A percentile compares a stretch with the other conserved stretches of the same genome.
phyloP scores from a whole-genome alignment of 2,329 filamentous ascomycete genomes.

The Hypoxylon sp. region DNA sequence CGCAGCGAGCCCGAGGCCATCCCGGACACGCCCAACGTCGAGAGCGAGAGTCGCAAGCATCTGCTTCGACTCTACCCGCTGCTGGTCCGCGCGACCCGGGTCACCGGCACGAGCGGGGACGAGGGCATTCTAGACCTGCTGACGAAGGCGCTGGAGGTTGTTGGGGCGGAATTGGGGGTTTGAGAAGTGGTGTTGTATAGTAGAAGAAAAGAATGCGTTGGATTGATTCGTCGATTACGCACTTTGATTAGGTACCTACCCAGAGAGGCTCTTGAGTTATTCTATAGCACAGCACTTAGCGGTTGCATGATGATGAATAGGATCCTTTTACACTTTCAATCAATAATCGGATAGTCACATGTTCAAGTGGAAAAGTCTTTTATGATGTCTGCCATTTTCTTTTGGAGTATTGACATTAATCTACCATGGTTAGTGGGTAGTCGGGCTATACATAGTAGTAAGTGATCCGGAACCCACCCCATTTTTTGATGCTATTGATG shows the following conservation, averaged over 20 bases:
- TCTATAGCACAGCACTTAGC: too few relatives aligned
- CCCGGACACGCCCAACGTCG: constrained; percentile 61
- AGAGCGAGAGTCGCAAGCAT: constrained; percentile 73
- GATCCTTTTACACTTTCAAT: too few relatives aligned
- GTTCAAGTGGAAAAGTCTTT: too few relatives aligned
- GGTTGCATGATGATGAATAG: too few relatives aligned
- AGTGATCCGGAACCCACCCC: too few relatives aligned
- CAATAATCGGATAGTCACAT: too few relatives aligned
- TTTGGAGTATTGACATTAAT: constrained; percentile 12
- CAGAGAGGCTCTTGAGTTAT: not conserved
- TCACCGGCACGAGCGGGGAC: constrained; percentile 66
- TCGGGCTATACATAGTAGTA: too few relatives aligned
- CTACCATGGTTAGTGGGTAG: too few relatives aligned
- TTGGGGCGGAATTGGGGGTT: constrained; percentile 65
- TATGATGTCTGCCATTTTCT: too few relatives aligned
- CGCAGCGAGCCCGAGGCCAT: constrained; percentile 76
- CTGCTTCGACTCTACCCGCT: constrained; percentile 83
- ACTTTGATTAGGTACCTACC: too few relatives aligned
- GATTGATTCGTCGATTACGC: not conserved
- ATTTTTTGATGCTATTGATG: too few relatives aligned
- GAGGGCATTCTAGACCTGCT: constrained; percentile 66
- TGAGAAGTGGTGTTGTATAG: constrained; percentile 21
- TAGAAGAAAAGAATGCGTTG: not conserved
- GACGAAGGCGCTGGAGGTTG: constrained; percentile 66
- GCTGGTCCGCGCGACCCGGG: constrained; percentile 68